phyloP scores from a whole-genome alignment of 495 filamentous ascomycete species.

The Parachaetomium inaequale region DNA sequence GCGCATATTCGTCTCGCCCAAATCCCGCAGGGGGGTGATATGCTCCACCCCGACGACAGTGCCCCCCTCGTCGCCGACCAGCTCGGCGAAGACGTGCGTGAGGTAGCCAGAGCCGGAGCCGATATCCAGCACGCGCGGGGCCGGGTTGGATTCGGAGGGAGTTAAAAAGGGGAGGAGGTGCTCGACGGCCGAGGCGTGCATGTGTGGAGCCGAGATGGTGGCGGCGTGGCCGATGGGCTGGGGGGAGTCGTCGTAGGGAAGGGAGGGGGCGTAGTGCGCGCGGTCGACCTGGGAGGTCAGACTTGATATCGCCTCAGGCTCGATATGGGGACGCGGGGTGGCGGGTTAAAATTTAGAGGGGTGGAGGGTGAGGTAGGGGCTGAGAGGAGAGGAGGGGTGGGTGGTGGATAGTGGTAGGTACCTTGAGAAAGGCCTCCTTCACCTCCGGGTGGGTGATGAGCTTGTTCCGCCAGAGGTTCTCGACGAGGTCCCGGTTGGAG shows the following conservation, averaged over 20 bases:
- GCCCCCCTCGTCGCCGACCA: conserved; percentile 56
- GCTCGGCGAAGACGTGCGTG: conserved; percentile 81
- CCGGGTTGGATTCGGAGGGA: conserved; percentile 33
- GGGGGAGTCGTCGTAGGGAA: conserved; percentile 83
- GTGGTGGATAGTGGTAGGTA: conserved; percentile 39
- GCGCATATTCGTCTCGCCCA: conserved; percentile 69
- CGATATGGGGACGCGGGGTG: neutral
- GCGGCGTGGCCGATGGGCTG: conserved; percentile 83
- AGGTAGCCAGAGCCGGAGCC: conserved; percentile 90
- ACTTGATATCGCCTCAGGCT: too few species aligned
- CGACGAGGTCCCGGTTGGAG: conserved; percentile 72
- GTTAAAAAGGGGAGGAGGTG: conserved; percentile 60
- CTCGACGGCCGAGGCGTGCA: conserved; percentile 81
- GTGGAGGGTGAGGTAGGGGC: neutral
- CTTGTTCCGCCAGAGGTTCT: conserved; percentile 67
- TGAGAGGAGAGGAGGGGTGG: neutral
- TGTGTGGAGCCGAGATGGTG: conserved; percentile 95
- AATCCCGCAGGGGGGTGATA: conserved; percentile 69
- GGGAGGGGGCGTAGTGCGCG: conserved; percentile 67
- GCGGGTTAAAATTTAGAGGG: neutral
- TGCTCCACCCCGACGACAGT: conserved; percentile 89
- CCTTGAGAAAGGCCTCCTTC: conserved; percentile 72
- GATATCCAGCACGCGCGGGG: conserved; percentile 69
- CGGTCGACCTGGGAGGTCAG: conserved; percentile 87
- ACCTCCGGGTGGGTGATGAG: conserved; percentile 70